Percentiles rank a stretch among this genome's conserved stretches.
Evolutionary conservation across 169 alveolate species (phyloP).

Genomic region (Cryptosporidium felis): DNA sequence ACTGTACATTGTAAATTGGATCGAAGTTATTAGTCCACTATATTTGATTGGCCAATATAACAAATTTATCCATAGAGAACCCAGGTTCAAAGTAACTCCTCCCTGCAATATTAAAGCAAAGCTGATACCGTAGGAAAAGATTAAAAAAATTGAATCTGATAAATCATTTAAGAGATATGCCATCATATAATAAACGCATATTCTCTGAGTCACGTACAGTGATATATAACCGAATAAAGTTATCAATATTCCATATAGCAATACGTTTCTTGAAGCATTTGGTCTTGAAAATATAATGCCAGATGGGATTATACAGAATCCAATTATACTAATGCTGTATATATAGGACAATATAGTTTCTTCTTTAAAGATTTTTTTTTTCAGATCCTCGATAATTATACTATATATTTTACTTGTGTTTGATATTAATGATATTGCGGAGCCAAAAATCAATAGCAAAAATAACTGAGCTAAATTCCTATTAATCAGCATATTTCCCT

Average conservation of each 20-base stretch:
- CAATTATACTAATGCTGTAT: conserved; percentile 34
- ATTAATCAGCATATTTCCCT: not conserved
- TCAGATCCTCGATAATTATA: conserved; percentile 54
- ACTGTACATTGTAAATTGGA: conserved; percentile 62
- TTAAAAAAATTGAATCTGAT: conserved; percentile 2
- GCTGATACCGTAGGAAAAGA: conserved; percentile 44
- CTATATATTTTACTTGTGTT: conserved; percentile 57
- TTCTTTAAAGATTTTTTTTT: conserved; percentile 31
- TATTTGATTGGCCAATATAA: conserved; percentile 48
- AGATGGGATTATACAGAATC: conserved; percentile 54
- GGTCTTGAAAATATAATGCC: conserved; percentile 52
- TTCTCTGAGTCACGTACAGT: conserved; percentile 10
- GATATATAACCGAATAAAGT: conserved; percentile 41
- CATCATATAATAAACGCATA: conserved; percentile 41
- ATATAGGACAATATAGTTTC: conserved; percentile 53
- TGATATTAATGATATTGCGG: conserved; percentile 29
- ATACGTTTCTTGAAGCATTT: conserved; percentile 40
- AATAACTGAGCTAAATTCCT: not conserved
- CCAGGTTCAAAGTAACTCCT: conserved; percentile 46
- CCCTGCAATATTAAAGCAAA: conserved; percentile 61
- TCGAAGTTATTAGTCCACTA: conserved; percentile 53
- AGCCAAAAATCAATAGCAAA: conserved; percentile 37
- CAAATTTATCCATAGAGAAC: conserved; percentile 64
- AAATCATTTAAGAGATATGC: conserved; percentile 29
- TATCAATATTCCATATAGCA: conserved; percentile 33